Conservation (phyloP, 208 protist species). For the Leptomonas pyrrhocoris region DNA sequence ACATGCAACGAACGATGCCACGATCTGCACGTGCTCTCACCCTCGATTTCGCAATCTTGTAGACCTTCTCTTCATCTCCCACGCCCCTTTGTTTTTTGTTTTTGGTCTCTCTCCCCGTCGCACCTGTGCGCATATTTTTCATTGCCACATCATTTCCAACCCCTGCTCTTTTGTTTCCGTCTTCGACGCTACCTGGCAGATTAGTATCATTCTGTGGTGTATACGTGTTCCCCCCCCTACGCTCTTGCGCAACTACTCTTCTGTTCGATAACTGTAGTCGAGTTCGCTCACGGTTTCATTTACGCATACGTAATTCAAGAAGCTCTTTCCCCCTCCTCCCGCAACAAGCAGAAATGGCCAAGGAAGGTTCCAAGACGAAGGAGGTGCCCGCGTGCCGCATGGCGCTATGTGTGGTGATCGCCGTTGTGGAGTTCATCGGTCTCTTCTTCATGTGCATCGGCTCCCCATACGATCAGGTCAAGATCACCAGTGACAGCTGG, state of each 20-base stretch:
- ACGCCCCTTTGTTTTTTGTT: too few relatives aligned
- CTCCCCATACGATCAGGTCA: slow-evolving; percentile 37
- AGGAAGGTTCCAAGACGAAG: slow-evolving; percentile 38
- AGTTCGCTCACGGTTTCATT: slow-evolving; percentile 2
- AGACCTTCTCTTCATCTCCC: too few relatives aligned
- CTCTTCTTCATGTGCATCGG: slow-evolving; percentile 43
- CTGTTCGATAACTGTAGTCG: neutral
- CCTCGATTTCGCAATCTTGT: too few relatives aligned
- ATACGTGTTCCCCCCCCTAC: slow-evolving; percentile 3
- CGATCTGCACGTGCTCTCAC: too few relatives aligned
- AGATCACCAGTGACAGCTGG: slow-evolving; percentile 19
- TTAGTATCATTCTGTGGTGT: slow-evolving; percentile 23
- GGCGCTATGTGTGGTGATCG: slow-evolving; percentile 13
- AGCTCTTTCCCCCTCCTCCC: neutral
- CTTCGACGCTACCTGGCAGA: neutral
- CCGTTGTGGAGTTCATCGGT: slow-evolving; percentile 33
- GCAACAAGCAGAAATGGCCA: slow-evolving; percentile 11
- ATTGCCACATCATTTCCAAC: neutral
- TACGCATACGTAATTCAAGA: slow-evolving; percentile 4
- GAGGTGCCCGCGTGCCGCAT: slow-evolving; percentile 12
- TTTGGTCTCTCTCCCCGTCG: too few relatives aligned
- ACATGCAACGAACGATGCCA: too few relatives aligned
- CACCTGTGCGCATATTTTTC: too few relatives aligned
- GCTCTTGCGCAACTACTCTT: neutral
- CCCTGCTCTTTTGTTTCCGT: neutral